Conservation (phyloP, 805 yeast species). For the Saccharomycopsis fermentans region DNA sequence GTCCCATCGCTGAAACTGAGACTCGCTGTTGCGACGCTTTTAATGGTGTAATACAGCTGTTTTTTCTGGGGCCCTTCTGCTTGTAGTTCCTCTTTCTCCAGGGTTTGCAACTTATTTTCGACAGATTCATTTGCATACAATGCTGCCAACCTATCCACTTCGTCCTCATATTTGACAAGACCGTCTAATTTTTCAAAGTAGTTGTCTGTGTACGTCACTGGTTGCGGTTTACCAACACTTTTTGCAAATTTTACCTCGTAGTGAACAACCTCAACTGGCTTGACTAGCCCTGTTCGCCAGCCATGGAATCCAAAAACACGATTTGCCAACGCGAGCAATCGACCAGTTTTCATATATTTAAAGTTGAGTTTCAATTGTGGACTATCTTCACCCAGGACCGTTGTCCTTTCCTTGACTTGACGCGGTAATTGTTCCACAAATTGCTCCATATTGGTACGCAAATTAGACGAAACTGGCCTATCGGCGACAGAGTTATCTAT, state of each 20-base stretch:
- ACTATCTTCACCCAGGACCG: neutral
- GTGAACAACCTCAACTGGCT: neutral
- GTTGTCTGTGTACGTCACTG: constrained; percentile 4
- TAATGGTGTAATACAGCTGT: neutral
- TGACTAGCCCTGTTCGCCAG: constrained; percentile 35
- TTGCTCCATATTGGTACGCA: neutral
- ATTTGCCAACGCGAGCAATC: constrained; percentile 32
- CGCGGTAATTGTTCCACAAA: neutral
- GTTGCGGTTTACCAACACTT: neutral
- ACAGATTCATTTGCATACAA: neutral
- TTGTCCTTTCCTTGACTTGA: neutral
- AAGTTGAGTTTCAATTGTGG: neutral
- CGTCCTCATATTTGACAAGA: constrained; percentile 4
- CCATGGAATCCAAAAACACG: constrained; percentile 42
- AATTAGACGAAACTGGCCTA: neutral
- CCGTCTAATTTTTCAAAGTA: constrained; percentile 6
- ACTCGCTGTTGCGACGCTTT: constrained; percentile 23
- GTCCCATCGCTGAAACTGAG: constrained; percentile 38
- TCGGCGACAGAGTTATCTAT: neutral
- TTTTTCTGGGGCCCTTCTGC: neutral
- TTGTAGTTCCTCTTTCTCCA: neutral
- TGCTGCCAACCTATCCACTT: neutral
- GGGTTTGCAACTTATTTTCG: neutral
- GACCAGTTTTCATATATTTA: neutral
- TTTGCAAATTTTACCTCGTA: neutral